These are phyloP conservation scores for Aspergillus sp. DNA, from an alignment of 2,329 filamentous ascomycete species.

Conservation along the genomic window DNA sequence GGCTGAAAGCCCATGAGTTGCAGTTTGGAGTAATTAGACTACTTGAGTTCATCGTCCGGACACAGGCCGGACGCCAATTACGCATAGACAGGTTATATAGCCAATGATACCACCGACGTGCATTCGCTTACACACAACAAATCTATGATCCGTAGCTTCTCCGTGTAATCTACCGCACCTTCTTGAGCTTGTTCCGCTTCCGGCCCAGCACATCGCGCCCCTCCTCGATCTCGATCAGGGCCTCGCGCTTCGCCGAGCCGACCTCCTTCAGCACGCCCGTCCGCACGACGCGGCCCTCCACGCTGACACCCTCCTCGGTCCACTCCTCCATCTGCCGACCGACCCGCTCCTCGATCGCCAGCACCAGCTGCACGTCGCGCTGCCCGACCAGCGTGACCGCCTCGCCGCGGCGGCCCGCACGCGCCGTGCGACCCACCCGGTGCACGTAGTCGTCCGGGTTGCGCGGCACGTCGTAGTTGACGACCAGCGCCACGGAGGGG, in stretches of 20 bases:
- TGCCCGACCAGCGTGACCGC: slow-evolving; percentile 88
- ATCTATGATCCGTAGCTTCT: background rate
- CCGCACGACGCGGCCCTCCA: slow-evolving; percentile 84
- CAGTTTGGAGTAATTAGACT: too few species aligned
- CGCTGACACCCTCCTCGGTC: slow-evolving; percentile 85
- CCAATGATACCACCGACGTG: background rate
- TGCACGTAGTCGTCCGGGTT: slow-evolving; percentile 98
- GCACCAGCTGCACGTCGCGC: slow-evolving; percentile 84
- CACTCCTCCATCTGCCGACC: slow-evolving; percentile 76
- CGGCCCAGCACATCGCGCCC: slow-evolving; percentile 90
- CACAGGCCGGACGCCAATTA: too few species aligned
- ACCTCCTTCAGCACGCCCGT: slow-evolving; percentile 80
- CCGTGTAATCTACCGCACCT: slow-evolving; percentile 29
- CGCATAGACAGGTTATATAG: too few species aligned
- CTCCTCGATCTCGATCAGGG: slow-evolving; percentile 86
- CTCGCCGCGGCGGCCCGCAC: slow-evolving; percentile 81
- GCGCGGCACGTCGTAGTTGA: slow-evolving; percentile 96
- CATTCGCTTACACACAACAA: background rate
- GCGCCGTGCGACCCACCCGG: slow-evolving; percentile 88
- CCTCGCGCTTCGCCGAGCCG: slow-evolving; percentile 93
- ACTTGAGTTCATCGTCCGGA: too few species aligned
- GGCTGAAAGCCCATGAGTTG: too few species aligned
- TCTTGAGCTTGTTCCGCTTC: slow-evolving; percentile 52
- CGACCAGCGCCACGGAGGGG: slow-evolving; percentile 80
- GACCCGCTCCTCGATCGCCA: slow-evolving; percentile 84